Evolutionary conservation across 495 filamentous ascomycete species (phyloP), one percentile per base, ranked within the genome.

Genomic region (Aspergillus avenaceus): DNA sequence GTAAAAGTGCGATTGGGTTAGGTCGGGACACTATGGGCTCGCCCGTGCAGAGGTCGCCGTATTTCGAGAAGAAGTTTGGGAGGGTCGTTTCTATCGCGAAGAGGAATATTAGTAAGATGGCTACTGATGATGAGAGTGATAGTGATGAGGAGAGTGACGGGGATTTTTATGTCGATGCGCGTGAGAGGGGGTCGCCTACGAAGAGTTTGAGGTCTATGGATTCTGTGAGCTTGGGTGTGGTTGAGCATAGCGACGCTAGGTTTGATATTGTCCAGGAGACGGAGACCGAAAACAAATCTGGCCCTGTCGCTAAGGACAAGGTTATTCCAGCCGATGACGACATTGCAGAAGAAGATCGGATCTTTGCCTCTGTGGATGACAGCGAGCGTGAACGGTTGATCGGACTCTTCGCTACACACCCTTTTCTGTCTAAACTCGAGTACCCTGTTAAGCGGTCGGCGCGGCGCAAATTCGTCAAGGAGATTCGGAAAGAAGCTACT

Each of bases 391-490:
- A 50, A 1, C 8, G 45, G 11, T n/a, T 70, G 12, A 8, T 65
- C 3, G 18, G 41, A 4, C 64, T 49, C 21, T 56, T 72, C 24
- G 47, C 9, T 4, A 24, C 12, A 1, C 61, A 67, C 24, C 31
- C 50, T 2, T 67, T 70, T 34, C 59, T 70, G 54, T 16, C 22
- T 0, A 11, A 47, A 7, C 26, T 14, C 3, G 43, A 22, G 1
- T 56, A 54, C 18, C 58, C 61, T 7, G 57, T 65, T 0, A 28
- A 14, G 8, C 54, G 52, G 4, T 59, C 58, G 14, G 57, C 52
- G 9, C 45, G 66, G 13, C 42, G 41, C 5, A 28, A 45, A 5
- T 72, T 69, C n/a, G 40, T 49, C 3, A 12, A 27, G 0, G 56
- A 64, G 11, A 14, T 70, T 2, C 51, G 53, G 27, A 26, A 19